Base-by-base conservation (phyloP, 2,329 filamentous ascomycete genomes). In the Alternaria tenuissima region DNA sequence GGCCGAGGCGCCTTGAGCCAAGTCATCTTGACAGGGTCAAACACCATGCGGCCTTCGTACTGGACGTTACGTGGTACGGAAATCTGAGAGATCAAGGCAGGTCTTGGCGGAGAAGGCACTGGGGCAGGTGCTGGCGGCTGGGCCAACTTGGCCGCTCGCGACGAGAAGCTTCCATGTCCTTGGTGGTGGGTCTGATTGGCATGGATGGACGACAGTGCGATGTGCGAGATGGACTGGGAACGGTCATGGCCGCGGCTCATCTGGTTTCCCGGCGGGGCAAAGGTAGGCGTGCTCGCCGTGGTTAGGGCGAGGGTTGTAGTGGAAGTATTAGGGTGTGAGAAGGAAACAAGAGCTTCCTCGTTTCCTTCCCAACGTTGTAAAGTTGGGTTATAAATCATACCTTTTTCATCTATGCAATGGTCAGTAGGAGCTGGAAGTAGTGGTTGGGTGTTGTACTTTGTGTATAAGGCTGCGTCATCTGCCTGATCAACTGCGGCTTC, bases 41-140 rank as follows among this genome's bases (percentile, higher is more conserved):
- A 99, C 9, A 98, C 91, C 95, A 99, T 99, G 68, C 93, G 93
- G n/a, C 93, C 92, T 59, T 97, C 93, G 36, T 97, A 91, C 79
- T 97, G 94, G 14, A 97, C 91, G 63, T 93, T 94, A 73, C 94
- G 92, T 62, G 90, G 76, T 26, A 69, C 89, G 55, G 91, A 91
- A 66, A 97, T 92, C 67, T 97, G 95, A 48, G 93, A 93, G 71
- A 99, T 99, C 18, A 99, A 85, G 6, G 94, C 93, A 9, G 92
- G 83, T 84, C 62, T 89, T 80, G 68, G 83, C 38, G 82, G 83
- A 42, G 80, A 83, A 78, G 61, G 75, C n/a, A 64, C 68, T 18
- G 69, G 89, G 80, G 67, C 83, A 38, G 81, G 83, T 34, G 79
- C 80, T 78, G 55, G 73, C 8, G 62, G 57, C 18, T 70, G 71